Conservation (phyloP, 805 yeast genomes). For the Scheffersomyces lignosus region DNA sequence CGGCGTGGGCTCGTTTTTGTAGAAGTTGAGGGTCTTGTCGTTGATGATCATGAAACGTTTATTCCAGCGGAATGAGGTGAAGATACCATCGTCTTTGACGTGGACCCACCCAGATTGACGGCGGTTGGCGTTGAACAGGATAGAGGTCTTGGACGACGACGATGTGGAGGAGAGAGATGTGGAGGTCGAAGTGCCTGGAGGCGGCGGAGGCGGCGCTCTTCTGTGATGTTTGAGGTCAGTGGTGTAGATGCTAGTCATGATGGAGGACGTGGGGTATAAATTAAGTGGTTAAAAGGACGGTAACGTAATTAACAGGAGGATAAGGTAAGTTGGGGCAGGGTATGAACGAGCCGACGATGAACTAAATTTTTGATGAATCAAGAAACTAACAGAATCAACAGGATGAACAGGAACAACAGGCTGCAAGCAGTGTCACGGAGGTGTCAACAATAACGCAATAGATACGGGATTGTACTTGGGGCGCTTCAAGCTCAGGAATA, state of each 20-base stretch:
- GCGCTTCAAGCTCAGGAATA: too few species aligned
- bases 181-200: constrained; percentile 4
- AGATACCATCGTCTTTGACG: constrained; percentile 83
- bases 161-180: constrained; percentile 1
- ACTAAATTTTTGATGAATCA: too few species aligned
- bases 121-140: constrained; percentile 26
- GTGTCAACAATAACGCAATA: too few species aligned
- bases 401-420: too few species aligned
- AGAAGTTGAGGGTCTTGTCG: constrained; percentile 73
- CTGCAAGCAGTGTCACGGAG: too few species aligned
- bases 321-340: too few species aligned
- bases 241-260: constrained; percentile 41
- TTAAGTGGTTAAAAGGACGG: background rate
- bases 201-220: constrained; percentile 47
- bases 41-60: constrained; percentile 77
- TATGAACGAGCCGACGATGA: too few species aligned
- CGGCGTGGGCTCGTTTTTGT: constrained; percentile 57
- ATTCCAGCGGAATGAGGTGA: constrained; percentile 89
- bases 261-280: background rate
- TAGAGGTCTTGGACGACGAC: constrained; percentile 1
- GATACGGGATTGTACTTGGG: too few species aligned
- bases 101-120: constrained; percentile 80
- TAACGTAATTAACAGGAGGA: too few species aligned
- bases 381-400: too few species aligned
- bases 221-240: constrained; percentile 42